These are phyloP conservation scores for Pluteus cervinus DNA, from an alignment of 768 basidiomycete species.

Conservation along the genomic window DNA sequence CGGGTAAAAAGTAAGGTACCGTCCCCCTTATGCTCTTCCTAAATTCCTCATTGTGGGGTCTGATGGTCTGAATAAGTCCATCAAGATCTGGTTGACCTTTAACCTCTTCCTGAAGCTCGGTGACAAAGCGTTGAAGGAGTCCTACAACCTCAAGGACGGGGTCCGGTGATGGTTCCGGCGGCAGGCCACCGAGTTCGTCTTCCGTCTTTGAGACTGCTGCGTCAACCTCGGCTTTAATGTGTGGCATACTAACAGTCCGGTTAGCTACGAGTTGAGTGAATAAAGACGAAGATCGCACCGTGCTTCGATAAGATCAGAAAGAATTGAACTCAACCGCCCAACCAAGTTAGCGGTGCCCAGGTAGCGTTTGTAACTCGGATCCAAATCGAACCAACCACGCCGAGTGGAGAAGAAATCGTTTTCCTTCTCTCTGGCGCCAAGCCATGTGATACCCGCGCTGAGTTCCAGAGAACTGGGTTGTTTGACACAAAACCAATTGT, in stretches of 20 bases:
- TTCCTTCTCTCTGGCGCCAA: constrained; percentile 51
- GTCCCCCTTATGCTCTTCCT: constrained; percentile 41
- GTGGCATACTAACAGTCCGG: constrained; percentile 59
- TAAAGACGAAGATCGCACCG: constrained; percentile 31
- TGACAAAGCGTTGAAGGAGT: constrained; percentile 40
- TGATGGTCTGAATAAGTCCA: constrained; percentile 53
- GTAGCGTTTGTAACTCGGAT: constrained; percentile 40
- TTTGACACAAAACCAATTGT: constrained; percentile 48
- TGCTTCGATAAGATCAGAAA: constrained; percentile 59
- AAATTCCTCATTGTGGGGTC: constrained; percentile 43
- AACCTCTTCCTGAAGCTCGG: constrained; percentile 37
- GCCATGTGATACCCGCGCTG: constrained; percentile 51
- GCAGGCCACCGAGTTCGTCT: constrained; percentile 23
- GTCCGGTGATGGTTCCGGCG: constrained; percentile 48
- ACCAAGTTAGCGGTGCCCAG: constrained; percentile 54
- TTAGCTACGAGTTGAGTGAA: no score
- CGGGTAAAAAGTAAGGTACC: constrained; percentile 54
- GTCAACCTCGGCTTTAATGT: constrained; percentile 54
- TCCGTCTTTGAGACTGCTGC: constrained; percentile 35
- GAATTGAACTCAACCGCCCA: constrained; percentile 47
- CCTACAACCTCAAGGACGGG: constrained; percentile 51
- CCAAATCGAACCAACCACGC: constrained; percentile 50
- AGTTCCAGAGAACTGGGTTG: constrained; percentile 45
- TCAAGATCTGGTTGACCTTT: constrained; percentile 46
- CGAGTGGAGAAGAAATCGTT: constrained; percentile 47